phyloP scores from a whole-genome alignment of 2,329 filamentous ascomycete genomes.

The Trichoderma endophyticum region DNA sequence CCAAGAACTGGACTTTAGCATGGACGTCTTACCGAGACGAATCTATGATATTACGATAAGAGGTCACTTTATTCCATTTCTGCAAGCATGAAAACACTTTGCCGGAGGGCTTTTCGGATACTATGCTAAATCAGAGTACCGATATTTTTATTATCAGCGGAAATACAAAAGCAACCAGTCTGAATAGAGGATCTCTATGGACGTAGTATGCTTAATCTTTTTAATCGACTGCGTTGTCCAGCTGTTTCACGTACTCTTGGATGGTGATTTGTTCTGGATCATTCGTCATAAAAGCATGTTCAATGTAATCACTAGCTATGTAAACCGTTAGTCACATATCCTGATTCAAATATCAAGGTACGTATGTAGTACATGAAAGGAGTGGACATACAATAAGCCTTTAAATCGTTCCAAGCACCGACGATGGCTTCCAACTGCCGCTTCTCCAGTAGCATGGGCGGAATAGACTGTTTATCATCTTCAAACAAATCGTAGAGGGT shows the following conservation, averaged over 20 bases:
- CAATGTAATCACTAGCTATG: not conserved
- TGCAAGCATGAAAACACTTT: not conserved
- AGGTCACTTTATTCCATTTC: not conserved
- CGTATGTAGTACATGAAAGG: not conserved
- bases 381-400: not conserved
- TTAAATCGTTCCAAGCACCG: not conserved
- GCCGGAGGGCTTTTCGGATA: rapidly evolving
- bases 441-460: not conserved
- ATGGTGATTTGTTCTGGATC: not conserved
- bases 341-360: not conserved
- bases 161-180: too few relatives aligned
- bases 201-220: rapidly evolving
- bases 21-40: not conserved
- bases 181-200: too few relatives aligned
- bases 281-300: not conserved
- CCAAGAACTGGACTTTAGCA: too few relatives aligned
- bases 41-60: not conserved
- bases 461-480: not conserved
- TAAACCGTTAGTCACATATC: not conserved
- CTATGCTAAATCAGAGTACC: too few relatives aligned
- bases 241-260: not conserved
- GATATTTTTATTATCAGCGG: too few relatives aligned
- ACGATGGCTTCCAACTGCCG: not conserved
- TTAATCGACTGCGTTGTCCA: not conserved
- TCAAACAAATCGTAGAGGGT: not conserved